Evolutionary conservation across 2,329 filamentous ascomycete genomes (phyloP).

Genomic region (Chaetoscypha palmicola): DNA sequence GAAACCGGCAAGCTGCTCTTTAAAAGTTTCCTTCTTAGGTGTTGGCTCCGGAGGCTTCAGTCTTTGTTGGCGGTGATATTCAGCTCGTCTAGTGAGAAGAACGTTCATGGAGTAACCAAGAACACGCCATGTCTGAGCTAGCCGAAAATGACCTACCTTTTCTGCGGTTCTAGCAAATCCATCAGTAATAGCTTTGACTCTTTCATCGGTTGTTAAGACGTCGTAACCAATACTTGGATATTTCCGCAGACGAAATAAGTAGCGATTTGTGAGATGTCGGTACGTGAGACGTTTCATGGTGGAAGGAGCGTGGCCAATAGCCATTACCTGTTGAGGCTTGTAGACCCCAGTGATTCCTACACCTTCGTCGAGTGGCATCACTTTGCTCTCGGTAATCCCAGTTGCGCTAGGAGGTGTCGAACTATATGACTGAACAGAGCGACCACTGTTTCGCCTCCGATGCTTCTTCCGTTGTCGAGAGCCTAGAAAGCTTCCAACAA

Average conservation of each 20-base stretch:
- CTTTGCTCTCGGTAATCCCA: constrained; percentile 35
- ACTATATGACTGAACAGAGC: constrained; percentile 40
- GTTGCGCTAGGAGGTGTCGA: constrained; percentile 43
- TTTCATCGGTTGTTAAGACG: constrained; percentile 21
- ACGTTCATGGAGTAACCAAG: constrained; percentile 49
- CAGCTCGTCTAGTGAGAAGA: constrained; percentile 46
- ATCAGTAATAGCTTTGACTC: constrained; percentile 47
- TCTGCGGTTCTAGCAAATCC: constrained; percentile 53
- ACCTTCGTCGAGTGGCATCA: constrained; percentile 50
- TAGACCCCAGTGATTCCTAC: constrained; percentile 51
- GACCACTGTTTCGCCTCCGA: constrained; percentile 38
- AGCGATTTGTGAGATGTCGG: constrained; percentile 48
- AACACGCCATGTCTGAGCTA: constrained; percentile 59
- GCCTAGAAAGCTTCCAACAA: constrained; percentile 52
- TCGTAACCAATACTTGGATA: constrained; percentile 1
- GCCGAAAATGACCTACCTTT: constrained; percentile 47
- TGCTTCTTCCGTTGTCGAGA: constrained; percentile 36
- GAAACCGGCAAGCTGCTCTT: background rate
- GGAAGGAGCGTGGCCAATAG: constrained; percentile 50
- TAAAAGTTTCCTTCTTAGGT: constrained; percentile 25
- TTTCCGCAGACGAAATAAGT: constrained; percentile 44
- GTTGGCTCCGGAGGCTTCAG: constrained; percentile 23
- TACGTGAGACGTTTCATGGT: constrained; percentile 45
- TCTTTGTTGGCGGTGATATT: constrained; percentile 49
- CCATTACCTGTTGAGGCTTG: constrained; percentile 56